Evolutionary conservation across 2,329 filamentous ascomycete species (phyloP), one percentile per base, ranked within the genome.

Genomic region (Scytalidium sp.): DNA sequence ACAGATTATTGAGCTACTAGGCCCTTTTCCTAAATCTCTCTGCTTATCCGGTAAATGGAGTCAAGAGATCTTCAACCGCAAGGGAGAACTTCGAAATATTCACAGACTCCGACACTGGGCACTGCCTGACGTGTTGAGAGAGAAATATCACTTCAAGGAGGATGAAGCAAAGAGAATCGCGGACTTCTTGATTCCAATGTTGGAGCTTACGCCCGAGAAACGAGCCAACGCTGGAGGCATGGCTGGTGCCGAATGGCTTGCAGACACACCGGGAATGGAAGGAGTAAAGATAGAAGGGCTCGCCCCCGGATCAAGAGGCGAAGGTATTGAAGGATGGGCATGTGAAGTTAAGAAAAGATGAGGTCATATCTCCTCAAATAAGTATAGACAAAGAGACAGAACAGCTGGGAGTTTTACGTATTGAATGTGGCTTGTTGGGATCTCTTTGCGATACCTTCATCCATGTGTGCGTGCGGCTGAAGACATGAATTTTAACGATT

Each of bases 51-150:
- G 94, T 46, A 97, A 97, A 71, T 97, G 94, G 94, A 92, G 87
- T 13, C 93, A 97, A 69, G 94, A 97, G 68, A 99, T 99, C 56
- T 99, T 99, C 77, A 97, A 97, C 68, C 85, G 94, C 58, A 96
- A 96, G 70, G 94, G 94, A 60, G 94, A 99, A 68, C 81, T 99
- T 32, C 89, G 94, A 51, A 97, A 99, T 72, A 99, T 99, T 62
- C 94, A 97, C 70, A 84, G 94, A 41, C 80, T 99, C 56, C 88
- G 94, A 46, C 93, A 97, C 71, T 99, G 94, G 94, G 91, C 92
- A 0, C 75, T 99, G 5, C 84, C 92, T 0, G 93, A 97, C 62
- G 94, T 99, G 1, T 77, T 99, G 25, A 83, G 87, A 53, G 94
- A 99, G 70, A 99, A 99, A 67, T 99, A 99, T 65, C 94, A 97